Evolutionary conservation across 148 eudicot genomes (phyloP).

Genomic region (Rhododendron ferrugineum): DNA sequence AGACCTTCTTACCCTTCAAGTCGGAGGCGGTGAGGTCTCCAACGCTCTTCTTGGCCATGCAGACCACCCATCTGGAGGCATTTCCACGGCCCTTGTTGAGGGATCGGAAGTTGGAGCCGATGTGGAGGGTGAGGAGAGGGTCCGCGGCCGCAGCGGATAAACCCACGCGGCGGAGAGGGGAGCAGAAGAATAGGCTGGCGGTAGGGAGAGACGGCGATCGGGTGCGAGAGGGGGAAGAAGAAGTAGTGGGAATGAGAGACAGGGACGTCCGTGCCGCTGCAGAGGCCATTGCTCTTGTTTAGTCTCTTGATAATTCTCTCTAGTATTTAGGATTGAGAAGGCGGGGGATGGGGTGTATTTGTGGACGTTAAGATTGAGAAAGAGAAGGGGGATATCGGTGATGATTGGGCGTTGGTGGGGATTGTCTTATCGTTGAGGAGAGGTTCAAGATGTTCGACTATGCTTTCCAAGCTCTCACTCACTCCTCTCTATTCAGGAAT

Average conservation of each 20-base stretch:
- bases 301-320: neutral
- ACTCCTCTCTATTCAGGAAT: too few species aligned
- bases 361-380: conserved; percentile 16
- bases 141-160: conserved; percentile 47
- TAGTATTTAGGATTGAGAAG: neutral
- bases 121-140: conserved; percentile 44
- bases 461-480: conserved; percentile 21
- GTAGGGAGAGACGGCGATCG: conserved; percentile 33
- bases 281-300: conserved; percentile 49
- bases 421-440: conserved; percentile 52
- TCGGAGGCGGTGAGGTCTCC: conserved; percentile 58
- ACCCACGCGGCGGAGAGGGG: conserved; percentile 47
- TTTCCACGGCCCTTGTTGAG: conserved; percentile 21
- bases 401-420: conserved; percentile 14
- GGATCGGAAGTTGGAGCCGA: conserved; percentile 43
- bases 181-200: conserved; percentile 37
- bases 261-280: conserved; percentile 55
- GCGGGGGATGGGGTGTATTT: neutral
- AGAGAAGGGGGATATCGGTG: conserved; percentile 9
- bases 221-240: conserved; percentile 40
- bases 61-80: conserved; percentile 46
- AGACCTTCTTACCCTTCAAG: conserved; percentile 78
- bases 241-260: conserved; percentile 37
- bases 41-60: conserved; percentile 88
- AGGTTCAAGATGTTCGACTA: conserved; percentile 37